phyloP scores from a whole-genome alignment of 2,329 filamentous ascomycete species.

The Aspergillus ochraceus region DNA sequence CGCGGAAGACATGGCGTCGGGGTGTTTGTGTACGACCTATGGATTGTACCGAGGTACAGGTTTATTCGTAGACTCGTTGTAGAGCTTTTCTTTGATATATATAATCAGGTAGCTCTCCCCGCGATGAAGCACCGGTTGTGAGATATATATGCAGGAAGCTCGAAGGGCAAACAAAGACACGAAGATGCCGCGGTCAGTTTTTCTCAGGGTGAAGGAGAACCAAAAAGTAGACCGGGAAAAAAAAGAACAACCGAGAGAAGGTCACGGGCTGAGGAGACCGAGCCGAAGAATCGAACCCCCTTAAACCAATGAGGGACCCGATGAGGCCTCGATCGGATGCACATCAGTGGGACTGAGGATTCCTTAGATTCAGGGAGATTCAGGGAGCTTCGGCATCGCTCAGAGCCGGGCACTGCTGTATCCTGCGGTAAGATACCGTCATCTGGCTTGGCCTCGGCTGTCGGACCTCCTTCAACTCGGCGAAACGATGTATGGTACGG shows the following conservation, averaged over 20 bases:
- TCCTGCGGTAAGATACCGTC: conserved; percentile 29
- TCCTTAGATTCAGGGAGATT: too few relatives aligned
- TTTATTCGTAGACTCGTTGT: neutral
- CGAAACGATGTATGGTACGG: neutral
- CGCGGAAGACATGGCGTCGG: conserved; percentile 35
- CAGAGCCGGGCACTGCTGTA: conserved; percentile 25
- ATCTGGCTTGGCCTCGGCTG: conserved; percentile 21
- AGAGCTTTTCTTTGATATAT: neutral
- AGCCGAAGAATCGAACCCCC: conserved; percentile 9
- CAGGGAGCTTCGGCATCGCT: neutral
- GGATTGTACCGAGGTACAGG: neutral
- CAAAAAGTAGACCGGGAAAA: neutral
- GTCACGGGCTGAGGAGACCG: conserved; percentile 2
- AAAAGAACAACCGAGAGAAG: neutral
- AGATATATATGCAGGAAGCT: conserved; percentile 1
- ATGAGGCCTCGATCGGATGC: neutral
- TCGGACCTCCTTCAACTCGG: conserved; percentile 5
- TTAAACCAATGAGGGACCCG: neutral
- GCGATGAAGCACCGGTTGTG: neutral
- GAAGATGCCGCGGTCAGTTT: conserved; percentile 10
- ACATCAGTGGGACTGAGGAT: neutral
- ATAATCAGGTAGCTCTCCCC: conserved; percentile 1
- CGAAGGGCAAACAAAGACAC: neutral
- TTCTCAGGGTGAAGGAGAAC: neutral
- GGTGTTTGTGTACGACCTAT: neutral